Evolutionary conservation across 192 early-diverging fungal genomes (phyloP), one percentile per base, ranked within the genome.

Genomic region (Nowakowskiella sp.): DNA sequence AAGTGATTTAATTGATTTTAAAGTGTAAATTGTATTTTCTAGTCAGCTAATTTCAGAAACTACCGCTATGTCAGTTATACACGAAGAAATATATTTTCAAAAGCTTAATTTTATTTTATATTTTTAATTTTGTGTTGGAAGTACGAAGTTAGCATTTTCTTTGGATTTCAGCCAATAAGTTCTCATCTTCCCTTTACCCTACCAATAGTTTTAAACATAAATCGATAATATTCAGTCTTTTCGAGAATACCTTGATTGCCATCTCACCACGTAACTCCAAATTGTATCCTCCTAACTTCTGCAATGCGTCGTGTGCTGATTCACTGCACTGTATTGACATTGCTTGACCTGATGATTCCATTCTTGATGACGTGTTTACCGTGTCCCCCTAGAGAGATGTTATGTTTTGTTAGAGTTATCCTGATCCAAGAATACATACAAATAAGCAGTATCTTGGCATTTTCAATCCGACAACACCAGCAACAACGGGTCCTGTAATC

Each of bases 1-100:
- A 33, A 26, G 67, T 27, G 84, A 88, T 22, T 25, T 90, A 39
- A n/a, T n/a, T n/a, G n/a, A n/a, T n/a, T n/a, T n/a, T n/a, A n/a
- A n/a, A n/a, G n/a, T n/a, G n/a, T n/a, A n/a, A n/a, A n/a, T n/a
- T n/a, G n/a, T n/a, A n/a, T n/a, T n/a, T n/a, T n/a, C n/a, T n/a
- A n/a, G n/a, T n/a, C n/a, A n/a, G n/a, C n/a, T n/a, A n/a, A n/a
- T n/a, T n/a, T n/a, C n/a, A n/a, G n/a, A n/a, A n/a, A n/a, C n/a
- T n/a, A n/a, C n/a, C n/a, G n/a, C n/a, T n/a, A n/a, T n/a, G n/a
- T n/a, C n/a, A n/a, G n/a, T n/a, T n/a, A n/a, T n/a, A n/a, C n/a
- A n/a, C n/a, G n/a, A n/a, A n/a, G n/a, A n/a, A n/a, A n/a, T n/a
- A n/a, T n/a, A n/a, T n/a, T n/a, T n/a, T n/a, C n/a, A n/a, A n/a